A percentile compares a stretch with the other conserved stretches of the same genome.
Conservation (phyloP, 1,284 basidiomycete genomes). For the Austropuccinia psidii region DNA sequence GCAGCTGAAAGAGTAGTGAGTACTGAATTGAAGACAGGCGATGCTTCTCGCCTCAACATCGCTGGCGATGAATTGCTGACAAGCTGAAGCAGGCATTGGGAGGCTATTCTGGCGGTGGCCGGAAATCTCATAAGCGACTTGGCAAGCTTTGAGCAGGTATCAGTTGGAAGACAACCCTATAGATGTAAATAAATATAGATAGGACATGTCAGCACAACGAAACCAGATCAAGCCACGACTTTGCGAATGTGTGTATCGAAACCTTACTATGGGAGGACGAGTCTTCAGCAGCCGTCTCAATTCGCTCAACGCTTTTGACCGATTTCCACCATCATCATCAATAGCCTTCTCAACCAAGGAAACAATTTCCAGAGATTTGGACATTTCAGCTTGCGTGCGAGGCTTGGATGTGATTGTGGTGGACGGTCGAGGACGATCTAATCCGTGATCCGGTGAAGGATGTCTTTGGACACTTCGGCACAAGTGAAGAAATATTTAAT, state of each 20-base stretch:
- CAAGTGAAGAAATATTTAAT: no score
- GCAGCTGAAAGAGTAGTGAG: background rate
- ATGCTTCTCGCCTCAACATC: constrained; percentile 6
- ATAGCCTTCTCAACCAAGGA: no score
- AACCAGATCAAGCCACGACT: background rate
- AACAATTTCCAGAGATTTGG: no score
- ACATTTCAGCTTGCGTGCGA: no score
- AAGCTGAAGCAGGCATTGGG: constrained; percentile 29
- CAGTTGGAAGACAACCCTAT: background rate
- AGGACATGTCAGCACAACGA: background rate
- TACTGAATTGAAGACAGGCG: constrained; percentile 12
- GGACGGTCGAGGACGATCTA: no score
- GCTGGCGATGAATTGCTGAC: constrained; percentile 25
- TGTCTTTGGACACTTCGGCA: no score
- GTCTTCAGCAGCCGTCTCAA: no score
- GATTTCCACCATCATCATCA: no score
- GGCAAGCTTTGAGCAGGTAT: background rate
- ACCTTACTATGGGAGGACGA: no score
- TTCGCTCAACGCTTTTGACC: constrained; percentile 4
- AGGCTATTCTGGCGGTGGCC: constrained; percentile 5
- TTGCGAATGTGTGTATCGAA: no score
- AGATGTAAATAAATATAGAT: background rate
- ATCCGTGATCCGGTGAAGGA: no score
- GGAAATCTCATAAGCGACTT: constrained; percentile 5
- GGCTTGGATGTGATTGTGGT: no score